Evolutionary conservation across 2,329 filamentous ascomycete species (phyloP).

Genomic region (Pseudohalonectria lignicola): DNA sequence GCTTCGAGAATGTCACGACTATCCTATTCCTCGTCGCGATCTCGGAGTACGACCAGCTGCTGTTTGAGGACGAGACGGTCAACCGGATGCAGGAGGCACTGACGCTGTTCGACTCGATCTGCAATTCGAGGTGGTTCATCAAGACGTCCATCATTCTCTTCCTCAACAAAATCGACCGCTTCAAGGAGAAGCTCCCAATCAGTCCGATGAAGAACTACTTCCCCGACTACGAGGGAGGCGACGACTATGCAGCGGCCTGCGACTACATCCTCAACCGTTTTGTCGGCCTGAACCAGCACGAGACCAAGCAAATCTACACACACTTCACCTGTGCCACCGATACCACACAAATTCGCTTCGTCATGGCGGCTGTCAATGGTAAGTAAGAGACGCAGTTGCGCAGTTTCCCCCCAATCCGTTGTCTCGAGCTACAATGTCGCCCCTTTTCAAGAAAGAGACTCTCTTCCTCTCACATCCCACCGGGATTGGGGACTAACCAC

Average conservation of each 20-base stretch:
- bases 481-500: too few relatives aligned
- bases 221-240: slow-evolving; percentile 85
- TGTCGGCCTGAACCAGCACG: slow-evolving; percentile 95
- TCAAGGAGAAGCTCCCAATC: slow-evolving; percentile 74
- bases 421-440: too few relatives aligned
- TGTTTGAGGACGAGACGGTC: slow-evolving; percentile 94
- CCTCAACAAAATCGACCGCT: slow-evolving; percentile 83
- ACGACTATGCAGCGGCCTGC: slow-evolving; percentile 91
- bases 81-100: slow-evolving; percentile 89
- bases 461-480: too few relatives aligned
- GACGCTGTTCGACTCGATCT: slow-evolving; percentile 78
- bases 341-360: slow-evolving; percentile 97
- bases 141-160: slow-evolving; percentile 84
- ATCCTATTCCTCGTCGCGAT: slow-evolving; percentile 96
- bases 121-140: slow-evolving; percentile 84
- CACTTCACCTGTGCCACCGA: slow-evolving; percentile 99
- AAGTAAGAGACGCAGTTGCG: too few relatives aligned
- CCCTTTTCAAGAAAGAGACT: too few relatives aligned
- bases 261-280: slow-evolving; percentile 97
- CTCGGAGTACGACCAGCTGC: slow-evolving; percentile 90
- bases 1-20: slow-evolving; percentile 95
- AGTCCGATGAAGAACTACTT: slow-evolving; percentile 86
- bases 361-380: slow-evolving; percentile 99
- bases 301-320: slow-evolving; percentile 99
- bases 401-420: too few relatives aligned